A percentile compares a stretch with the other conserved stretches of the same genome.
Conservation (phyloP, 139 green algal genomes). For the Chlorella ohadii region DNA sequence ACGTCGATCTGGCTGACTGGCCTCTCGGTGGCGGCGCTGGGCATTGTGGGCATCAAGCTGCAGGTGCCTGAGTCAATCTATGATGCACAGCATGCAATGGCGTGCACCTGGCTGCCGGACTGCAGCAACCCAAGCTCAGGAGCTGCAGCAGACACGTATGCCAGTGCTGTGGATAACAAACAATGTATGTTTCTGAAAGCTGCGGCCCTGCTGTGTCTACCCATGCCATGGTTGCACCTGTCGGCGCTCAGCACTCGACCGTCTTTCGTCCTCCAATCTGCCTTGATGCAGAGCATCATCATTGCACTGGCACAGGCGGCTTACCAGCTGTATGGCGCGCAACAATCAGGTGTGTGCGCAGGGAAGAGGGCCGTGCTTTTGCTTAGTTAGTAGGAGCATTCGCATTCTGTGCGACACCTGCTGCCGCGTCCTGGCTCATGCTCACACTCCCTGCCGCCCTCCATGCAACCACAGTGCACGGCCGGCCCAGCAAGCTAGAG, state of each 20-base stretch:
- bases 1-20: slow-evolving; percentile 16
- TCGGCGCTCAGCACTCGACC: neutral
- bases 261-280: neutral
- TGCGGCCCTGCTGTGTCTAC: no score
- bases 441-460: neutral
- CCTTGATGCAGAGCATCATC: slow-evolving; percentile 4
- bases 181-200: no score
- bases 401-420: no score
- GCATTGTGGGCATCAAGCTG: slow-evolving; percentile 39
- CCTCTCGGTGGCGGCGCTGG: neutral
- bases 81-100: no score
- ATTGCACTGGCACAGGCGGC: slow-evolving; percentile 10
- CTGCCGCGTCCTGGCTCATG: no score
- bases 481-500: neutral
- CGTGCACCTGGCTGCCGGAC: no score
- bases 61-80: neutral
- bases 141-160: no score
- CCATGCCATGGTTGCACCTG: neutral
- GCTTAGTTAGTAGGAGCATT: neutral
- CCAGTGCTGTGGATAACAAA: no score
- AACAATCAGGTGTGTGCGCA: neutral
- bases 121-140: no score
- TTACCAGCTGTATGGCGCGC: neutral
- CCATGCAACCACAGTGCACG: neutral
- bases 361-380: neutral